Evolutionary conservation across 1,284 basidiomycete species (phyloP).

Genomic region (Anthracocystis setariae): DNA sequence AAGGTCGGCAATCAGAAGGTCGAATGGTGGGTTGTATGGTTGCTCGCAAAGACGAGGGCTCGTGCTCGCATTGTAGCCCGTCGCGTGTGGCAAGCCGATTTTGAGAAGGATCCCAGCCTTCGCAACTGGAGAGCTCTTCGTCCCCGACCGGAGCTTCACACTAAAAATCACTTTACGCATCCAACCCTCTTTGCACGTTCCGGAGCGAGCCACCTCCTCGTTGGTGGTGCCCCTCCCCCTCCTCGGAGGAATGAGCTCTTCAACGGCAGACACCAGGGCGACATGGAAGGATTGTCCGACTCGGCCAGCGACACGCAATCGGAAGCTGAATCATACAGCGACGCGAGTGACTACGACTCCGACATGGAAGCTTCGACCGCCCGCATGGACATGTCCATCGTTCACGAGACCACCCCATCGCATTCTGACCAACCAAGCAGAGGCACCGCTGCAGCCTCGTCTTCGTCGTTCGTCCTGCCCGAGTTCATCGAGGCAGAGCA

Average conservation of each 20-base stretch:
- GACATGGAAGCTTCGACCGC: constrained; percentile 34
- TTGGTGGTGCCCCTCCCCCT: constrained; percentile 43
- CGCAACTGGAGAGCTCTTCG: constrained; percentile 32
- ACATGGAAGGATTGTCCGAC: constrained; percentile 29
- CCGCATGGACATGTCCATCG: constrained; percentile 39
- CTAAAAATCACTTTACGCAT: constrained; percentile 54
- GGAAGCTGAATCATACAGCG: constrained; percentile 36
- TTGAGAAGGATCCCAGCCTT: constrained; percentile 17
- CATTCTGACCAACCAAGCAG: constrained; percentile 9
- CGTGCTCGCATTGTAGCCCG: constrained; percentile 42
- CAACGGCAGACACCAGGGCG: constrained; percentile 20
- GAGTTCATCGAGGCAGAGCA: constrained; percentile 43
- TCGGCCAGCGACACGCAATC: constrained; percentile 38
- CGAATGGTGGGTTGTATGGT: constrained; percentile 48
- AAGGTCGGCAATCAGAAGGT: constrained; percentile 45
- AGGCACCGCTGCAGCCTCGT: constrained; percentile 7
- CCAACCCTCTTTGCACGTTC: constrained; percentile 54
- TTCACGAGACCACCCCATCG: constrained; percentile 8
- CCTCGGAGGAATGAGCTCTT: constrained; percentile 25
- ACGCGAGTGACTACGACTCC: constrained; percentile 40
- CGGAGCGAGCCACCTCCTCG: constrained; percentile 41
- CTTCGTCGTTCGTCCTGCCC: constrained; percentile 24
- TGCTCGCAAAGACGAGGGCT: constrained; percentile 38
- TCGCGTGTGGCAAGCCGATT: constrained; percentile 36
- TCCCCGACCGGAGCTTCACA: constrained; percentile 36